Percentiles rank a stretch among this genome's conserved stretches.
Conservation (phyloP, 805 yeast species). For the Candida mattraensis region DNA sequence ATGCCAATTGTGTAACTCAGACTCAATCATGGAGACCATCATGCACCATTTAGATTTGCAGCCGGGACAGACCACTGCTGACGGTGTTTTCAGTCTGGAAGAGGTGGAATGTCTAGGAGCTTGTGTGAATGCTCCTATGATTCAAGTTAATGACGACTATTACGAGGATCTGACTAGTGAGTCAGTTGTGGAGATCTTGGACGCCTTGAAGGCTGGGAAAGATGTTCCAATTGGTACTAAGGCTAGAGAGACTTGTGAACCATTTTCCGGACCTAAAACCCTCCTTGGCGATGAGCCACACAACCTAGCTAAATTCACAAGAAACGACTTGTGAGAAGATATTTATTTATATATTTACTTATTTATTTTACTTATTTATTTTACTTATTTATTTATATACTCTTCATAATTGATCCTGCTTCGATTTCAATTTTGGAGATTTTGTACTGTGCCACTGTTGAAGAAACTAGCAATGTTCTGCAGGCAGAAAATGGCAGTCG, state of each 20-base stretch:
- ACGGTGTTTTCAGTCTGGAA: conserved; percentile 74
- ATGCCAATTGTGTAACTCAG: conserved; percentile 82
- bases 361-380: conserved; percentile 11
- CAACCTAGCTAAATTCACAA: conserved; percentile 68
- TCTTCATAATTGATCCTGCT: too few relatives aligned
- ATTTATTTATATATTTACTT: neutral
- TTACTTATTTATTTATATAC: neutral
- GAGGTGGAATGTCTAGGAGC: conserved; percentile 94
- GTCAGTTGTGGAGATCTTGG: conserved; percentile 57
- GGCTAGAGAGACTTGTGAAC: conserved; percentile 75
- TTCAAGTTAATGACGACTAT: conserved; percentile 80
- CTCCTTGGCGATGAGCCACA: conserved; percentile 61
- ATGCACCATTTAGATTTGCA: conserved; percentile 57
- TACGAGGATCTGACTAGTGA: conserved; percentile 79
- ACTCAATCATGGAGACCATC: conserved; percentile 72
- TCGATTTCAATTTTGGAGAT: conserved; percentile 21
- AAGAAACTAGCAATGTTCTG: conserved; percentile 51
- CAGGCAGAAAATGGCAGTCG: conserved; percentile 53
- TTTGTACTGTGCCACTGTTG: conserved; percentile 30
- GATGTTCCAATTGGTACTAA: conserved; percentile 61
- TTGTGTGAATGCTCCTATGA: conserved; percentile 88
- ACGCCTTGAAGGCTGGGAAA: conserved; percentile 63
- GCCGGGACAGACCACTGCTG: conserved; percentile 77
- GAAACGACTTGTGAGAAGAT: conserved; percentile 58
- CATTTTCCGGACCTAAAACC: conserved; percentile 65